Evolutionary conservation across 306 rosid species (phyloP).

Genomic region (Vigna hirtella): DNA sequence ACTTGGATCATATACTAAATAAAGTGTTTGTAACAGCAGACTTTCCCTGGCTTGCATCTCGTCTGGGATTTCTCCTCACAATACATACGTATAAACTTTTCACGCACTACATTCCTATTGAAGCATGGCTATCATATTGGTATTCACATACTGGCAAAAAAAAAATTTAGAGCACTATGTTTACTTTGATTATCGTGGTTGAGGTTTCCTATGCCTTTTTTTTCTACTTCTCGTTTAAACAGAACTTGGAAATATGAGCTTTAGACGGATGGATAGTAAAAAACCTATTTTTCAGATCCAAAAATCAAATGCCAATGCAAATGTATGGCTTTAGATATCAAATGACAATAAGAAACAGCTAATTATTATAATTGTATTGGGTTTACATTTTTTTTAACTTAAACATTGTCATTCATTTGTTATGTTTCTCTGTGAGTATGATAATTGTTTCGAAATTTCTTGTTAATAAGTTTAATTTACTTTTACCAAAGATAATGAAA

Average conservation of each 20-base stretch:
- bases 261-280: neutral
- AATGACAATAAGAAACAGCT: too few species aligned
- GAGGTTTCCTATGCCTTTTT: neutral
- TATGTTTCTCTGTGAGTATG: too few species aligned
- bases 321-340: too few species aligned
- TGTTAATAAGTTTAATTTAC: too few species aligned
- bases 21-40: neutral
- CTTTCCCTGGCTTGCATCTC: conserved; percentile 15
- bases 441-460: too few species aligned
- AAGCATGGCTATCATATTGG: conserved; percentile 2
- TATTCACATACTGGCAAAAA: conserved; percentile 12
- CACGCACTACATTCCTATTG: conserved; percentile 21
- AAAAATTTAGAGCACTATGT: conserved; percentile 5
- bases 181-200: conserved; percentile 9
- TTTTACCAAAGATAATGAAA: too few species aligned
- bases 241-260: conserved; percentile 14
- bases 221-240: neutral
- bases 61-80: neutral
- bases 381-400: too few species aligned
- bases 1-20: conserved; percentile 18
- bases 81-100: conserved; percentile 14
- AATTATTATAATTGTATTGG: too few species aligned
- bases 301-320: too few species aligned
- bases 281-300: too few species aligned
- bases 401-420: too few species aligned